These are phyloP conservation scores for Saccharomycopsis capsularis DNA, from an alignment of 805 yeast genomes.

Conservation along the genomic window DNA sequence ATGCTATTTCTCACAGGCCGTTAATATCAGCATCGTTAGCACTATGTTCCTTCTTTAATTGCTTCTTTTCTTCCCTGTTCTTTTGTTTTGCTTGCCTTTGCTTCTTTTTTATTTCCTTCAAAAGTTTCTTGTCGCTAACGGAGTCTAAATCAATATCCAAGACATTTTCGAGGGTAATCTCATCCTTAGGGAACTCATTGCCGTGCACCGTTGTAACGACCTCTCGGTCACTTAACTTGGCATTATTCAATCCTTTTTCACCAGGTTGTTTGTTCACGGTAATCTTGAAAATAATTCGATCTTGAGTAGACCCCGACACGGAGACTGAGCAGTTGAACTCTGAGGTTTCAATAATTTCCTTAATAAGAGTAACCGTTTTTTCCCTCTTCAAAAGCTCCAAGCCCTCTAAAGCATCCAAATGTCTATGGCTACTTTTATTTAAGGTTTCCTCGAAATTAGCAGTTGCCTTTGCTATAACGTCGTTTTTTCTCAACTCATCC, in stretches of 20 bases:
- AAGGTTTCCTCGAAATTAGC: background rate
- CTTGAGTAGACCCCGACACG: background rate
- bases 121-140: conserved; percentile 15
- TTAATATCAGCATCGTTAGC: too few relatives aligned
- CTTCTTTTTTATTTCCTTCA: conserved; percentile 17
- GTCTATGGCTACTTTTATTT: too few relatives aligned
- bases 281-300: background rate
- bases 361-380: conserved; percentile 11
- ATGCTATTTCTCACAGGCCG: too few relatives aligned
- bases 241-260: too few relatives aligned
- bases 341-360: conserved; percentile 4
- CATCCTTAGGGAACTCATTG: background rate
- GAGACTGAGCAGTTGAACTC: background rate
- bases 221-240: background rate
- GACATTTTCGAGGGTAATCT: conserved; percentile 5
- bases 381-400: conserved; percentile 17
- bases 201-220: background rate
- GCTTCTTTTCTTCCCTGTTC: conserved; percentile 13
- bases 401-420: conserved; percentile 1
- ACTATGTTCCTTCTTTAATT: background rate
- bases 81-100: conserved; percentile 17
- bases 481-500: background rate
- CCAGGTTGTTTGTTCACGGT: background rate
- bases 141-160: conserved; percentile 13
- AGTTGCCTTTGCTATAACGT: background rate